Conservation (phyloP, 345 rosid genomes). For the Bretschneidera sinensis region DNA sequence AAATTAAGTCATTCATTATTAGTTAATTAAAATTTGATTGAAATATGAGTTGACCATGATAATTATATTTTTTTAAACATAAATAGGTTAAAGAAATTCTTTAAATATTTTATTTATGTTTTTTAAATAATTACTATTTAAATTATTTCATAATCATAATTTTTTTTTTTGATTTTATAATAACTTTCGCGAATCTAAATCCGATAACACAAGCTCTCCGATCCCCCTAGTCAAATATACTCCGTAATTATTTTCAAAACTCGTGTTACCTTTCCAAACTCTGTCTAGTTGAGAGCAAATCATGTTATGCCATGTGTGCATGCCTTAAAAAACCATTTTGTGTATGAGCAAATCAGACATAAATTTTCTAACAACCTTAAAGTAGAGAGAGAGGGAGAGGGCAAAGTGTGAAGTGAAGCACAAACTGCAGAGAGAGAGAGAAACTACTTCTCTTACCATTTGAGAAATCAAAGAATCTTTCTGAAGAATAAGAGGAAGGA, state of each 20-base stretch:
- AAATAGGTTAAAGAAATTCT: too few relatives aligned
- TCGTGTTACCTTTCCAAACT: neutral
- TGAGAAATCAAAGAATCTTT: constrained; percentile 68
- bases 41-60: too few relatives aligned
- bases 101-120: too few relatives aligned
- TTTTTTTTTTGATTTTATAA: too few relatives aligned
- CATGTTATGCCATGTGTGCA: constrained; percentile 17
- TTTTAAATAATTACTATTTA: too few relatives aligned
- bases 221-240: too few relatives aligned
- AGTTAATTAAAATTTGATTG: too few relatives aligned
- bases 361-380: constrained; percentile 23
- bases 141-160: too few relatives aligned
- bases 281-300: constrained; percentile 13
- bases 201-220: neutral
- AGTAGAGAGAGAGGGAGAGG: constrained; percentile 27
- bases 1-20: too few relatives aligned
- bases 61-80: too few relatives aligned
- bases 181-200: too few relatives aligned
- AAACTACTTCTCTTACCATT: constrained; percentile 34
- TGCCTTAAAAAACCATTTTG: neutral
- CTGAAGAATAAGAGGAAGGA: constrained; percentile 15
- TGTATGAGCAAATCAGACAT: constrained; percentile 11
- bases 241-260: constrained; percentile 23
- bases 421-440: constrained; percentile 19
- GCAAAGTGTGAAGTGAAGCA: constrained; percentile 35